Base-by-base conservation (phyloP, 1,139 yeast genomes). In the Protomyces inouyei region DNA sequence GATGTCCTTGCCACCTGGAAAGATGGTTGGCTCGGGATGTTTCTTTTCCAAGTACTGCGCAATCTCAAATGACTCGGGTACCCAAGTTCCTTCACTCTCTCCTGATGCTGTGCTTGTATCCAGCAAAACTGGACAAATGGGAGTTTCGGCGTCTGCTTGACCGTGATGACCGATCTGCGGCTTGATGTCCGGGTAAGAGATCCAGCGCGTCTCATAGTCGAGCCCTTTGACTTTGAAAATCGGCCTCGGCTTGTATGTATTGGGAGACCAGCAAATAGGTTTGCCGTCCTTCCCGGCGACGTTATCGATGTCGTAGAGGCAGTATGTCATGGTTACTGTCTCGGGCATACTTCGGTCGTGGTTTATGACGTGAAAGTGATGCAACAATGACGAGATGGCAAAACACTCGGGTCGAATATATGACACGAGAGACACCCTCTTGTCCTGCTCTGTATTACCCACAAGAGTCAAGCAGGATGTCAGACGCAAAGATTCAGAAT, bases 401-500 rank as follows among this genome's bases (percentile, higher is more conserved):
- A 21, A 2, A 21, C 23, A 28, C 1, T 28, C 32, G 8, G 32
- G 32, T 4, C 9, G 2, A 5, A 6, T 5, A 6, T 28, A 28
- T 28, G 3, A 5, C 1, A 28, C 5, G 32, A 4, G 32, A 4
- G 32, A 28, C 32, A 28, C 28, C 28, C 28, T 3, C 28, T 25
- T 25, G 3, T 25, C 28, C 28, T 25, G 3, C 28, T 25, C n/a
- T n/a, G n/a, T n/a, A n/a, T n/a, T n/a, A 28, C 8, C 32, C 43
- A 37, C 4, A 37, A 37, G 32, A 6, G 18, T 21, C 28, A 46
- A 5, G 1, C 5, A 57, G n/a, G 12, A 59, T 59, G 63, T 45
- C 52, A 3, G 63, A 59, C 53, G 52, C 55, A 40, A 52, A 52
- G 32, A 51, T 55, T 5, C 56, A 40, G 45, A 37, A 59, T 51